phyloP scores from a whole-genome alignment of 441 rosid species.

The Euphorbia celastroides region DNA sequence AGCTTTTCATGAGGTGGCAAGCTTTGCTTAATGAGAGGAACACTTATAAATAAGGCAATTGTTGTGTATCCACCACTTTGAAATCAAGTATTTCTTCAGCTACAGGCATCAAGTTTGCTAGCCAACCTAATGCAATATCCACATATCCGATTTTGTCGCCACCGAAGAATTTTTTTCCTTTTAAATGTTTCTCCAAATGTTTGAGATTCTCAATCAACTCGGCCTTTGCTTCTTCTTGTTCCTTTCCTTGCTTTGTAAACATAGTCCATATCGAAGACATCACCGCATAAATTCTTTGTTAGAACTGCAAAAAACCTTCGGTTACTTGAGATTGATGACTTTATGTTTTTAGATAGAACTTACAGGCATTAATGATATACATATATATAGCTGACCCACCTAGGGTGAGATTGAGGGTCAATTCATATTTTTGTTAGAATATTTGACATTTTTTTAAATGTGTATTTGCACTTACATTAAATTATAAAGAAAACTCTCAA shows the following conservation, averaged over 20 bases:
- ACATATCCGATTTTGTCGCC: slow-evolving; percentile 33
- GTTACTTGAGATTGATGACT: no score
- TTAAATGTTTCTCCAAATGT: slow-evolving; percentile 34
- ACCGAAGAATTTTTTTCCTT: slow-evolving; percentile 36
- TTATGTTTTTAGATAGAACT: no score
- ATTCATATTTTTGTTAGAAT: no score
- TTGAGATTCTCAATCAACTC: slow-evolving; percentile 25
- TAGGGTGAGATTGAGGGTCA: no score
- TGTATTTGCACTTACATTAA: no score
- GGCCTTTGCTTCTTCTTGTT: slow-evolving; percentile 27
- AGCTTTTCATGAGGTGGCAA: slow-evolving; percentile 42
- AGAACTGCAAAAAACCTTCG: no score
- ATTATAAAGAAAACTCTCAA: no score
- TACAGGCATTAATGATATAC: no score
- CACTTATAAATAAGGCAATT: slow-evolving; percentile 26
- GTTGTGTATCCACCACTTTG: slow-evolving; percentile 23
- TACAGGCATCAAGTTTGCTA: slow-evolving; percentile 26
- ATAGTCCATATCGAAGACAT: slow-evolving; percentile 25
- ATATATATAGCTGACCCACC: no score
- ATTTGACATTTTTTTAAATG: no score
- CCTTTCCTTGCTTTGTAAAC: slow-evolving; percentile 25
- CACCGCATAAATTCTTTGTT: slow-evolving; percentile 3
- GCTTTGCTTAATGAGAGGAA: slow-evolving; percentile 25
- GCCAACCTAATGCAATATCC: slow-evolving; percentile 41
- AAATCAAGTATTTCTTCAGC: slow-evolving; percentile 29